Evolutionary conservation across 306 rosid genomes (phyloP).

Genomic region (Trifolium dubium): DNA sequence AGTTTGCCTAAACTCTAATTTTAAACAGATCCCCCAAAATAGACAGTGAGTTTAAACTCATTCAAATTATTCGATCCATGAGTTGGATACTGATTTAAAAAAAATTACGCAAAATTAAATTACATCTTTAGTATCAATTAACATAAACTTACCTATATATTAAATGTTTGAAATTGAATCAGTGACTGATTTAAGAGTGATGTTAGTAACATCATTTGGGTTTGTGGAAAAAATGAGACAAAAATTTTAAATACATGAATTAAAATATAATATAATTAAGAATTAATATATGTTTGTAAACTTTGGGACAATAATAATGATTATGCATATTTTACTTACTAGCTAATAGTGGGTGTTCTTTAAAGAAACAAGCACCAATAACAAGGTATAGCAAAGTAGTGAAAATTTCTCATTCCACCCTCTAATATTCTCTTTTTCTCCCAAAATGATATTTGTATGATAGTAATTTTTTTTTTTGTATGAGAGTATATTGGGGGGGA

Average conservation of each 20-base stretch:
- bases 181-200: constrained; percentile 41
- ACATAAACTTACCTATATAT: constrained; percentile 43
- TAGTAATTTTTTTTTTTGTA: no score
- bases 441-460: no score
- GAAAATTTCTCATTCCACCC: no score
- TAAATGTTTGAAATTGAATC: constrained; percentile 47
- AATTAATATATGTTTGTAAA: background rate
- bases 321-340: constrained; percentile 51
- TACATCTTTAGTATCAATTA: background rate
- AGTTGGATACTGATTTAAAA: no score
- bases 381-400: constrained; percentile 82
- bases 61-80: no score
- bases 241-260: constrained; percentile 29
- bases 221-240: constrained; percentile 36
- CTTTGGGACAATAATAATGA: background rate
- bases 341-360: constrained; percentile 47
- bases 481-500: no score
- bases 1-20: no score
- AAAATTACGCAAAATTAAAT: no score
- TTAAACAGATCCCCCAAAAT: no score
- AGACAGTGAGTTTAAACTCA: no score
- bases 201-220: constrained; percentile 27
- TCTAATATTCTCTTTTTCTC: no score
- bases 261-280: background rate
- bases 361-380: constrained; percentile 84